Evolutionary conservation across 768 basidiomycete species (phyloP), one percentile per base, ranked within the genome.

Genomic region (Peribolospora kevripleyi): DNA sequence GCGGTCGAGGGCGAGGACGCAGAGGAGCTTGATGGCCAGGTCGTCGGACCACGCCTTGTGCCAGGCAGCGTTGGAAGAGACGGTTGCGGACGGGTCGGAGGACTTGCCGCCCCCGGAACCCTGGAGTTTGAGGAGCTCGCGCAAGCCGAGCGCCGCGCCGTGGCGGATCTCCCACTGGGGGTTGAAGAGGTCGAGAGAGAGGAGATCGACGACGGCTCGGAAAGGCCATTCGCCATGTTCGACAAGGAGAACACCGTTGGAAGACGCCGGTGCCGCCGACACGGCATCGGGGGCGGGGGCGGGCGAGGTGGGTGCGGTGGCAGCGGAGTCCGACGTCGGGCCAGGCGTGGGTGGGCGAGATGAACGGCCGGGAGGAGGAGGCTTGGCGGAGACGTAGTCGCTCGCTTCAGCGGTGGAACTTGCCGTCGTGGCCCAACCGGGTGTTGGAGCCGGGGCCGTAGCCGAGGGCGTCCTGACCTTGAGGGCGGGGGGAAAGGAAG

Each of bases 101-200:
- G 46, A n/a, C 43, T 42, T 85, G 39, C 87, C 87, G 14, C 84
- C 84, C 48, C 72, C 79, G 62, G 74, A 73, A 5, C 86, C 87
- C 64, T 91, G 87, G 3, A 76, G 63, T 66, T 84, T 86, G 52
- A 97, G 68, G 48, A 97, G 67, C 64, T 95, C 93, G 49, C 87
- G 75, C 40, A 97, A 66, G 1, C 84, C 88, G 74, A 93, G 77
- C 0, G 87, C 83, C 11, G 88, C 82, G 42, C 93, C 93, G 62
- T 98, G 93, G 52, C 93, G 75, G 10, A 82, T 77, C 67, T 97
- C 88, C 93, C 93, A 97, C 3, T 78, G 74, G 3, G 80, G 74
- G 61, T 81, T 59, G n/a, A 85, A 81, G 6, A 95, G 68, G 61
- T 84, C 81, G 5, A 86, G 79, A 63, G 82, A 80, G 6, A 95